Evolutionary conservation across 805 yeast species (phyloP), one percentile per base, ranked within the genome.

Genomic region (Nakazawaea laoshanensis): DNA sequence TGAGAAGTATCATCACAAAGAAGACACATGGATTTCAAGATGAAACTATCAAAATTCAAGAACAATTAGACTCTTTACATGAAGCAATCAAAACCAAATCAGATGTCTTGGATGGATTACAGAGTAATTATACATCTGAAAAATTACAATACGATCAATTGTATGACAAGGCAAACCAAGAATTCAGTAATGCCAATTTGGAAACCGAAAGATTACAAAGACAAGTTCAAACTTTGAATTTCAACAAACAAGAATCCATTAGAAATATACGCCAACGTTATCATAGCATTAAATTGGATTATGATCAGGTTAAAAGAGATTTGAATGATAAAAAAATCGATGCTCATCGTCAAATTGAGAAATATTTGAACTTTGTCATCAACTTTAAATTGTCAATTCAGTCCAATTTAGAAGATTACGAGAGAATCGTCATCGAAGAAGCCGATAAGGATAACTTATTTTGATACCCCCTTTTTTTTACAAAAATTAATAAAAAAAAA

Each of bases 311-410:
- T 32, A 53, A 60, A 32, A 65, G 61, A 33, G 61, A 65, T n/a
- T 53, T 77, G 11, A 55, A 62, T 35, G 58, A 61, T 29, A 61
- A 69, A 29, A 62, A 75, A 21, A 63, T 59, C 34, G 55, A 55
- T 9, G 55, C 81, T 43, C 71, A 70, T 41, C 63, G 66, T 27
- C 69, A 70, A 37, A 65, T 79, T 20, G 70, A 69, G 33, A 65
- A 65, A 36, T 65, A 76, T 44, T 71, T 85, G 42, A 76, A 76
- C 38, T 63, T 58, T 36, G 69, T 77, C 15, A 67, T 80, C 31
- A 67, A 63, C 30, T 78, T 84, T 56, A 84, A 84, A 55, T 55
- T 77, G 41, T 72, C 69, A 38, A 67, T 82, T 27, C 89, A 83
- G 48, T 63, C 67, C 14, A 67, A 72, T 33, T 60, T 83, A 29